Conservation (phyloP, 2,329 filamentous ascomycete species). For the Beauveria sp. region DNA sequence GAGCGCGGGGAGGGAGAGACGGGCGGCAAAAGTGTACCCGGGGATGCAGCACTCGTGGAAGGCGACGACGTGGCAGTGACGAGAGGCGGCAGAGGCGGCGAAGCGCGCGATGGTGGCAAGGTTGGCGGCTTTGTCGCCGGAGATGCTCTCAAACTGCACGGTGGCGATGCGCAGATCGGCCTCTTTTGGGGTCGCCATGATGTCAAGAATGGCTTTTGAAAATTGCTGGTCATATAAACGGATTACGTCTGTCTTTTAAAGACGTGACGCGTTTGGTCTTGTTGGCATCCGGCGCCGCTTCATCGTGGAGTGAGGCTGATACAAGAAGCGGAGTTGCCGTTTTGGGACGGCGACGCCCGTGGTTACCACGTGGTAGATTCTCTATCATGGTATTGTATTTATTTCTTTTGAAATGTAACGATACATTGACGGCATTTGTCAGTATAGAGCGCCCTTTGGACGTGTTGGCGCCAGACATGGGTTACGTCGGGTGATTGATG, state of each 20-base stretch:
- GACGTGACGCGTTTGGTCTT: too few species aligned
- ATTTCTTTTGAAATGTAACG: background rate
- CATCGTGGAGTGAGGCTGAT: background rate
- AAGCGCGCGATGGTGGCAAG: constrained; percentile 9
- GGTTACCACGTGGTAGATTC: background rate
- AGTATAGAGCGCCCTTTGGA: too few species aligned
- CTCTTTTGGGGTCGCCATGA: background rate
- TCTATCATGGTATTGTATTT: too few species aligned
- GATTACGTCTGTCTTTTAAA: background rate
- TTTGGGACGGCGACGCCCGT: background rate
- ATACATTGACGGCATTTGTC: background rate
- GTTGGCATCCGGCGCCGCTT: background rate
- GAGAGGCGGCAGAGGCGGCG: background rate
- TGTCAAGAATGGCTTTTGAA: background rate
- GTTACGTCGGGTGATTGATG: too few species aligned
- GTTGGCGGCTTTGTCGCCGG: constrained; percentile 13
- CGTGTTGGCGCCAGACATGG: too few species aligned
- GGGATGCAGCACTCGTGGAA: constrained; percentile 13
- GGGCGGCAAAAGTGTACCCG: constrained; percentile 13
- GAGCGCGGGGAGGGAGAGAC: constrained; percentile 1
- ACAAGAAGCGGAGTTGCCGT: background rate
- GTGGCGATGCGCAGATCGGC: constrained; percentile 10
- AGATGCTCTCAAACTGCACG: constrained; percentile 12
- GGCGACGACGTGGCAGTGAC: constrained; percentile 8
- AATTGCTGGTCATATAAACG: background rate